A percentile compares a stretch with the other conserved stretches of the same genome.
Evolutionary conservation across 129 eudicot genomes (phyloP).

Genomic region (Tagetes erecta): DNA sequence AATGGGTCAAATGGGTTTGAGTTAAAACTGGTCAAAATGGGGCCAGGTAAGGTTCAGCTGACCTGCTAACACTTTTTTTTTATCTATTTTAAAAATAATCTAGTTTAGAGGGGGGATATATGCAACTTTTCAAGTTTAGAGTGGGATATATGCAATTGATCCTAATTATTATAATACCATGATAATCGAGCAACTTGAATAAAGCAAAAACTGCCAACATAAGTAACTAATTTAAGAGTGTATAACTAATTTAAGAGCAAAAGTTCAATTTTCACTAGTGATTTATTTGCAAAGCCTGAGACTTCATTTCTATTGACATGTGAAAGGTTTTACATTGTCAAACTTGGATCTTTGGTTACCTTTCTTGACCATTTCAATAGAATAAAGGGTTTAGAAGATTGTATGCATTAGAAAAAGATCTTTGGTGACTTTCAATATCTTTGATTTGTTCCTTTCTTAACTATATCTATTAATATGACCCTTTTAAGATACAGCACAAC

Average conservation of each 20-base stretch:
- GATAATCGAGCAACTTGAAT: neutral
- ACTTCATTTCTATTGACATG: neutral
- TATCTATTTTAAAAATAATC: neutral
- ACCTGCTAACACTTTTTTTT: neutral
- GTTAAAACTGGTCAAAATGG: constrained; percentile 1
- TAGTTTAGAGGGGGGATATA: too few species aligned
- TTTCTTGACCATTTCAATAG: neutral
- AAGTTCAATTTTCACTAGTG: neutral
- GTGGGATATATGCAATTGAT: too few species aligned
- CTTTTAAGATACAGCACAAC: neutral
- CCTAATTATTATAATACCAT: neutral
- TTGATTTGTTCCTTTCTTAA: neutral
- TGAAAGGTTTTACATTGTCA: neutral
- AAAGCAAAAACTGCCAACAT: neutral
- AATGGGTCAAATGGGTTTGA: neutral
- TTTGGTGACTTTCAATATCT: constrained; percentile 1
- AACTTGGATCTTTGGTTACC: neutral
- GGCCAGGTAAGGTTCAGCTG: neutral
- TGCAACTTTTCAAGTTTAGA: too few species aligned
- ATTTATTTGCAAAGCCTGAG: neutral
- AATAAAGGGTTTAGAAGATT: neutral
- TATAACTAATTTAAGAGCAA: neutral
- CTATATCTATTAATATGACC: neutral
- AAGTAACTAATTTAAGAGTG: neutral
- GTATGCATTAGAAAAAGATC: neutral